Evolutionary conservation across 192 early-diverging fungal genomes (phyloP).

Genomic region (Gamsiella multidivaricata): DNA sequence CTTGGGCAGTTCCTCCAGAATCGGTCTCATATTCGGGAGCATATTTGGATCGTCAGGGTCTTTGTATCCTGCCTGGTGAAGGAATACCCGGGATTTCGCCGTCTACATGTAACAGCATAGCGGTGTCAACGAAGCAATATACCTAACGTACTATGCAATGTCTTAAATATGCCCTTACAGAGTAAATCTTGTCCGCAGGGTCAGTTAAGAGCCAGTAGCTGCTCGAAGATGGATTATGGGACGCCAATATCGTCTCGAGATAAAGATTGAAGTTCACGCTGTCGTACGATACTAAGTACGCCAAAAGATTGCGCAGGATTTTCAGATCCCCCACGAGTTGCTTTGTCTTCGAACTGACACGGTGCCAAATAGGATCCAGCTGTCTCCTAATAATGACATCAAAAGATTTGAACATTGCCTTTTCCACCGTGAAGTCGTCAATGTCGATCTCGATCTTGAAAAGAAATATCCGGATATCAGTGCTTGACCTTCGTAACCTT

Average conservation of each 20-base stretch:
- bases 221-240: conserved; percentile 58
- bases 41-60: conserved; percentile 62
- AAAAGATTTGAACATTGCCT: conserved; percentile 87
- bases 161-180: conserved; percentile 36
- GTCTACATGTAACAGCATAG: conserved; percentile 23
- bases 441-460: conserved; percentile 70
- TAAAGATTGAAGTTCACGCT: conserved; percentile 88
- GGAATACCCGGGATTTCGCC: conserved; percentile 58
- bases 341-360: conserved; percentile 76
- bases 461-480: not conserved
- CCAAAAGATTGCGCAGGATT: conserved; percentile 76
- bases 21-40: conserved; percentile 74
- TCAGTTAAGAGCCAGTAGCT: conserved; percentile 90
- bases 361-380: conserved; percentile 90
- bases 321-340: conserved; percentile 81
- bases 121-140: not conserved
- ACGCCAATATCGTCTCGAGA: conserved; percentile 83
- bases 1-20: conserved; percentile 94
- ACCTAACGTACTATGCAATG: conserved; percentile 25
- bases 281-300: conserved; percentile 88
- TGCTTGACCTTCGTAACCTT: too few relatives aligned
- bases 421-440: conserved; percentile 88
- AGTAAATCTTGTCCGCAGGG: conserved; percentile 83
- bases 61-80: conserved; percentile 30
- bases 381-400: conserved; percentile 81